These are phyloP conservation scores for Aspergillus persii DNA, from an alignment of 2,329 filamentous ascomycete species.

Conservation along the genomic window DNA sequence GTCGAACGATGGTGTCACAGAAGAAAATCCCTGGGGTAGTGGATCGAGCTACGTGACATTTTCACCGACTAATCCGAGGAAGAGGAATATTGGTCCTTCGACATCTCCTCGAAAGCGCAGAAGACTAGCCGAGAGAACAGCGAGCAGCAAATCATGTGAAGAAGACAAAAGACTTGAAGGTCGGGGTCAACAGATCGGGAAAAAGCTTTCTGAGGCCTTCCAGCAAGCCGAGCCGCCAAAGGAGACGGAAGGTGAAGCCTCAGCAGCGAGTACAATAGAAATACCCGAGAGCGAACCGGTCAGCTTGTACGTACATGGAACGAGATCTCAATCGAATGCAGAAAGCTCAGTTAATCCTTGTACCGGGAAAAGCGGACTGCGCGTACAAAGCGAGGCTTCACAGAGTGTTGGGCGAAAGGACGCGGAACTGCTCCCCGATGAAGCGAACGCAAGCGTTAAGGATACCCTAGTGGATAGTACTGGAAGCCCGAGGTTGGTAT, in stretches of 20 bases:
- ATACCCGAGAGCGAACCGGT: neutral
- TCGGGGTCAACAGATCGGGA: conserved; percentile 22
- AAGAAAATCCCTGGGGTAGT: neutral
- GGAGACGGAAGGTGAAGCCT: neutral
- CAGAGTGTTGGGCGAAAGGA: neutral
- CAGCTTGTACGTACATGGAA: neutral
- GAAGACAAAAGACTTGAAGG: conserved; percentile 6
- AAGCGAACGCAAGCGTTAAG: conserved; percentile 5
- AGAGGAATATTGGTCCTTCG: neutral
- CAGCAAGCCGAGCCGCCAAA: neutral
- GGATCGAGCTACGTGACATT: conserved; percentile 17
- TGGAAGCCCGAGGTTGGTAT: conserved; percentile 33
- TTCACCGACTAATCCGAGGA: neutral
- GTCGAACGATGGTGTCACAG: conserved; percentile 21
- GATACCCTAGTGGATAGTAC: conserved; percentile 35
- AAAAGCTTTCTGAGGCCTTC: conserved; percentile 25
- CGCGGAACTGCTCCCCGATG: neutral
- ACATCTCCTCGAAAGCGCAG: neutral
- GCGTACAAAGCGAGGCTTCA: neutral
- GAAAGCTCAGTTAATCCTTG: neutral
- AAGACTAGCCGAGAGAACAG: neutral
- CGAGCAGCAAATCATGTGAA: neutral
- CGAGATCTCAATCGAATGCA: neutral
- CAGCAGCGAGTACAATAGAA: neutral
- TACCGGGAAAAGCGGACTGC: neutral